A percentile compares a stretch with the other conserved stretches of the same genome.
Conservation (phyloP, 177 flowering plant species). For the Vitis hybrid region DNA sequence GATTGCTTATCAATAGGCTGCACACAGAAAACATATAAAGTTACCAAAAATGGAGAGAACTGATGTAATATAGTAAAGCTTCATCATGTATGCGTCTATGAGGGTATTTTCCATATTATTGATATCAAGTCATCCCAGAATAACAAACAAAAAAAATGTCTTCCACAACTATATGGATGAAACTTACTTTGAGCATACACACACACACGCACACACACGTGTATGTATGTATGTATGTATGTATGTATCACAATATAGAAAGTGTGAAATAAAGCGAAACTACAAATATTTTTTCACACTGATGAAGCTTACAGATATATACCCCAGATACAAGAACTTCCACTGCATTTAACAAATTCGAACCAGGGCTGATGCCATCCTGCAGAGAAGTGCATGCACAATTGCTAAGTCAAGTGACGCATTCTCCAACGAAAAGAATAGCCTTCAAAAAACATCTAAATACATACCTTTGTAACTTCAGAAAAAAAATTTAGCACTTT, state of each 20-base stretch:
- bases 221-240: too few relatives aligned
- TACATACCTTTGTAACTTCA: slow-evolving; percentile 80
- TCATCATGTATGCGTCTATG: not conserved
- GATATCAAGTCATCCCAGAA: too few relatives aligned
- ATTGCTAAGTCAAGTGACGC: slow-evolving; percentile 9
- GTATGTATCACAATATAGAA: not conserved
- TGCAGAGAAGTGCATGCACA: slow-evolving; percentile 36
- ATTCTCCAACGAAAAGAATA: not conserved
- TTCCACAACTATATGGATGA: too few relatives aligned
- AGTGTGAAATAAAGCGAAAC: not conserved
- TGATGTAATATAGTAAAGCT: not conserved
- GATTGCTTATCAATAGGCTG: slow-evolving; percentile 98
- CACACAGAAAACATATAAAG: slow-evolving; percentile 10
- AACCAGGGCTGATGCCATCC: slow-evolving; percentile 87
- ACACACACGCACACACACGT: too few relatives aligned
- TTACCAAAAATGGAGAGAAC: not conserved
- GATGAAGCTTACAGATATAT: slow-evolving; percentile 23
- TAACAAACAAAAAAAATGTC: too few relatives aligned
- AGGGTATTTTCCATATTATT: not conserved
- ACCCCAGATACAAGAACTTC: slow-evolving; percentile 97
- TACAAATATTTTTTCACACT: not conserved
- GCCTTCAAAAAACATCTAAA: not conserved
- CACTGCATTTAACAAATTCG: slow-evolving; percentile 80
- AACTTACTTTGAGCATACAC: too few relatives aligned
- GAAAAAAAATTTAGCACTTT: slow-evolving; percentile 69